Base-by-base conservation (phyloP, 106 monocot species). In the Dendrobium catenatum region DNA sequence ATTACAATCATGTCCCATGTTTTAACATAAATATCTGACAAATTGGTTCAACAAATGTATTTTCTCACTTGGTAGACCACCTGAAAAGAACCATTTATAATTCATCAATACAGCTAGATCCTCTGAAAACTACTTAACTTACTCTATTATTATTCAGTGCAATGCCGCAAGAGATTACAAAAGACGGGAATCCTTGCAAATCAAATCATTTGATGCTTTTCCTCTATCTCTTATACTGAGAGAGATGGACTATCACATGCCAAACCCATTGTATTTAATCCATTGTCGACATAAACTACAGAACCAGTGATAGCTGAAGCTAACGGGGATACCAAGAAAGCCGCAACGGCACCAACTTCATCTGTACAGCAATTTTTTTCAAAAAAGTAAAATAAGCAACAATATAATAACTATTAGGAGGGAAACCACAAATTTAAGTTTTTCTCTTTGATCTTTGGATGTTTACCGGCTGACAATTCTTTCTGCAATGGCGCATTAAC, bases 401-500 rank as follows among this genome's bases (percentile, higher is more conserved):
- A 51, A 51, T 42, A 46, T 42, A 76, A 15, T n/a, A 61, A 9
- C 22, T 68, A 10, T 11, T 31, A 77, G 51, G 26, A 31, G 31
- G 26, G 27, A 6, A 42, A n/a, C 5, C 42, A 15, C 22, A 29
- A 19, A 31, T 9, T 33, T 5, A 22, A 6, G 20, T 29, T 68
- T 33, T 31, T 29, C 31, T 68, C 13, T 29, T 33, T 67, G 26
- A 26, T 26, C n/a, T 68, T 16, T 70, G 33, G 4, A 70, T 15
- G 37, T 44, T 58, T 47, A 93, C 95, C 95, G 78, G 95, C 95
- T 55, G 75, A 29, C 54, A 96, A 83, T 83, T 96, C 95, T 73
- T 96, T 96, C 88, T 93, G 93, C 74, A 96, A 48, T 26, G 95
- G 93, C 20, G 93, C 87, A 82, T 96, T 96, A 16, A 80, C 72